These are phyloP conservation scores for Myochromella boudieri DNA, from an alignment of 768 basidiomycete genomes.

Conservation along the genomic window DNA sequence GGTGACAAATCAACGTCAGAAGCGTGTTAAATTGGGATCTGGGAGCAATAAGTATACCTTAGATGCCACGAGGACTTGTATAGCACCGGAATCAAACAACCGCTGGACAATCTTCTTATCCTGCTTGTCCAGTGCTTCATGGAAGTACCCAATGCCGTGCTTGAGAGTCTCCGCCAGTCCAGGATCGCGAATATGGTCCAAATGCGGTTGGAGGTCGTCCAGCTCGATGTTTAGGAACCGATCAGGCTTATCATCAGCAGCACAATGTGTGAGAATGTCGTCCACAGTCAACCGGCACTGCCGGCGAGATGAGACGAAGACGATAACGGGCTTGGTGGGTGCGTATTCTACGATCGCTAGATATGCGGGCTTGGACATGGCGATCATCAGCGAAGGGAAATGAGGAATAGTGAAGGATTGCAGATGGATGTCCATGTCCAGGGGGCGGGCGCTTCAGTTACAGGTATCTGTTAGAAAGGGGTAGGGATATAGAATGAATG, in stretches of 20 bases:
- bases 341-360: conserved; percentile 90
- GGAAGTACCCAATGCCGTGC: conserved; percentile 93
- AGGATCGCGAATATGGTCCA: conserved; percentile 80
- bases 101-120: conserved; percentile 94
- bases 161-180: conserved; percentile 77
- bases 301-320: conserved; percentile 90
- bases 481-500: too few relatives aligned
- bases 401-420: conserved; percentile 97
- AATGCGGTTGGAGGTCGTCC: conserved; percentile 80
- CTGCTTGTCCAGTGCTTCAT: conserved; percentile 88
- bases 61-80: conserved; percentile 92
- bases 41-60: conserved; percentile 50
- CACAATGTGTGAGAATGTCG: conserved; percentile 85
- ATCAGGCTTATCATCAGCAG: conserved; percentile 81
- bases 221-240: conserved; percentile 89
- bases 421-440: conserved; percentile 96
- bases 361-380: conserved; percentile 98
- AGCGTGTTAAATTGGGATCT: background rate
- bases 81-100: conserved; percentile 90
- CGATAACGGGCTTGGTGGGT: conserved; percentile 79
- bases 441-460: conserved; percentile 76
- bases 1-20: background rate
- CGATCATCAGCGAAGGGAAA: conserved; percentile 97
- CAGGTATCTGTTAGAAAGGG: conserved; percentile 12
- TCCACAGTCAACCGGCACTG: conserved; percentile 95